Percentiles rank a stretch among this genome's conserved stretches.
phyloP scores from a whole-genome alignment of 2,329 filamentous ascomycete genomes.

The Talaromyces atroroseus region DNA sequence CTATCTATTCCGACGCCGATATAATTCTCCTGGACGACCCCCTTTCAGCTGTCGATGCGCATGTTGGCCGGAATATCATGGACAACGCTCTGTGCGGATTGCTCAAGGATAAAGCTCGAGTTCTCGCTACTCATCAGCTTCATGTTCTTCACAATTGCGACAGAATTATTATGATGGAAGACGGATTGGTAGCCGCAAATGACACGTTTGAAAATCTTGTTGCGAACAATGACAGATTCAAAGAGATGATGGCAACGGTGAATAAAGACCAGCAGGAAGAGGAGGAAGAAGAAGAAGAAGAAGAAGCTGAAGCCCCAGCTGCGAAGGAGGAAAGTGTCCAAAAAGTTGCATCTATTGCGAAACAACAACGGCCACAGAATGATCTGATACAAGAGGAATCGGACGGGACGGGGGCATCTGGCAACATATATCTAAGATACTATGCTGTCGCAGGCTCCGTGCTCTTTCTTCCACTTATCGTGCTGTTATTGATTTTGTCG shows the following conservation, averaged over 20 bases:
- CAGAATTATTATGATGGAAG: slow-evolving; percentile 83
- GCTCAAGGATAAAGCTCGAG: slow-evolving; percentile 74
- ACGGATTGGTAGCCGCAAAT: slow-evolving; percentile 71
- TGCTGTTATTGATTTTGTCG: slow-evolving; percentile 60
- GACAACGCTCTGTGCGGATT: slow-evolving; percentile 83
- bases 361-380: slow-evolving; percentile 37
- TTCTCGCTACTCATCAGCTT: slow-evolving; percentile 84
- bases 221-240: slow-evolving; percentile 65
- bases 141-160: slow-evolving; percentile 84
- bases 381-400: slow-evolving; percentile 32
- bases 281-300: slow-evolving; percentile 31
- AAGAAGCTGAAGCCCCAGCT: slow-evolving; percentile 41
- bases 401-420: slow-evolving; percentile 64
- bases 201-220: slow-evolving; percentile 82
- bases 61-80: slow-evolving; percentile 65
- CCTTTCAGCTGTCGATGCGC: slow-evolving; percentile 43
- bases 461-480: slow-evolving; percentile 55
- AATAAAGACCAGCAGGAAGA: slow-evolving; percentile 45
- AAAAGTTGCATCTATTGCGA: slow-evolving; percentile 43
- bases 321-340: background rate
- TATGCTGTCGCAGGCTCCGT: slow-evolving; percentile 62
- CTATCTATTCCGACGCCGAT: slow-evolving; percentile 56
- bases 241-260: slow-evolving; percentile 65
- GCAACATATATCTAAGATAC: slow-evolving; percentile 69
- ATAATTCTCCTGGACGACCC: slow-evolving; percentile 57